phyloP scores from a whole-genome alignment of 2,329 filamentous ascomycete species.

The Magnaporthales sp. region DNA sequence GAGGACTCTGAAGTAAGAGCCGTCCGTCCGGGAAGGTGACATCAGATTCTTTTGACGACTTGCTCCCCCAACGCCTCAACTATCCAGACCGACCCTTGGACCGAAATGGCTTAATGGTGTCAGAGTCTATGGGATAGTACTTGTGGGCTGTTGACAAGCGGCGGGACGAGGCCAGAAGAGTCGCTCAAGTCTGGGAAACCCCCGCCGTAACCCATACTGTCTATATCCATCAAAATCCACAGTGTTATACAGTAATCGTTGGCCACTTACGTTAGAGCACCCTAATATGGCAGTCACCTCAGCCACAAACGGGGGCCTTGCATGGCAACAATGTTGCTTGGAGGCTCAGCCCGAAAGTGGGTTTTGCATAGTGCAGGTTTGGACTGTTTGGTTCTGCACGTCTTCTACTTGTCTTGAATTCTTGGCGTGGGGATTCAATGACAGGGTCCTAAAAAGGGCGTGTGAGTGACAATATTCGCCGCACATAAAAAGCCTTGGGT shows the following conservation, averaged over 20 bases:
- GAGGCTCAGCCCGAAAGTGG: background rate
- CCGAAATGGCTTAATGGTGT: background rate
- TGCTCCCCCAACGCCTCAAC: too few relatives aligned
- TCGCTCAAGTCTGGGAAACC: background rate
- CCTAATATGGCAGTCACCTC: background rate
- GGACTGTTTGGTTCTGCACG: background rate
- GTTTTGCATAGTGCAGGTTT: background rate
- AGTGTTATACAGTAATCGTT: background rate
- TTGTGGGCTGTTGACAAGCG: background rate
- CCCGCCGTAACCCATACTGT: background rate
- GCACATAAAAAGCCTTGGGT: slow-evolving; percentile 1
- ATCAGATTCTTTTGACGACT: background rate
- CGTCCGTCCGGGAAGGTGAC: background rate
- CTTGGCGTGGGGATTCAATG: background rate
- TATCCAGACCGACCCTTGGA: background rate
- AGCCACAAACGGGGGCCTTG: background rate
- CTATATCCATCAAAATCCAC: background rate
- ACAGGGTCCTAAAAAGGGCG: background rate
- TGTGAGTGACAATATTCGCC: background rate
- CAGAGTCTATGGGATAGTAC: background rate
- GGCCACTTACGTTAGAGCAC: background rate
- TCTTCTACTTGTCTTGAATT: background rate
- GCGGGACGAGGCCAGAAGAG: background rate
- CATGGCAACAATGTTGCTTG: background rate
- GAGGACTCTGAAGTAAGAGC: too few relatives aligned